Evolutionary conservation across 768 basidiomycete genomes (phyloP).

Genomic region (Coprinellus aureogranulatus): DNA sequence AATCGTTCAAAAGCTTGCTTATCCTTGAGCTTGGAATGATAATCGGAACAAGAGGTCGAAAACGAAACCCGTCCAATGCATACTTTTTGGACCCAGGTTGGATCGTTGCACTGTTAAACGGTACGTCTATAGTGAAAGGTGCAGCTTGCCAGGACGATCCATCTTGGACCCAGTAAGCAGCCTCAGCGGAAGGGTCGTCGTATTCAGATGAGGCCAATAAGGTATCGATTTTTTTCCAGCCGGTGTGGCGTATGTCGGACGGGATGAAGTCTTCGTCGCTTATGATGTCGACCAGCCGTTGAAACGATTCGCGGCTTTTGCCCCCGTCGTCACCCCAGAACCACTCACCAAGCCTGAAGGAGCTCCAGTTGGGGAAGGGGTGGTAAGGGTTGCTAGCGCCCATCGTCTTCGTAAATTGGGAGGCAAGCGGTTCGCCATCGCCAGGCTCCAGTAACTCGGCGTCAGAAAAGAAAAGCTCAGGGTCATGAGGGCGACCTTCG

Average conservation of each 20-base stretch:
- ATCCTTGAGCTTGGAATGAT: not conserved
- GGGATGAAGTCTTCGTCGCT: not conserved
- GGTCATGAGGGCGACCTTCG: not conserved
- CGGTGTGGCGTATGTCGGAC: not conserved
- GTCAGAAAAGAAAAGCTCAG: not conserved
- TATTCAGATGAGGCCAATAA: not conserved
- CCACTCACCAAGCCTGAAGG: not conserved
- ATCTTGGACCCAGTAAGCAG: not conserved
- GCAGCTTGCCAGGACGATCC: not conserved
- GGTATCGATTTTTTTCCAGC: not conserved
- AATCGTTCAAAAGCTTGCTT: constrained; percentile 2
- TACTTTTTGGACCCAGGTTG: not conserved
- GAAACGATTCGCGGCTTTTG: not conserved
- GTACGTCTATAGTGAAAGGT: not conserved
- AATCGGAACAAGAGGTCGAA: constrained; percentile 1
- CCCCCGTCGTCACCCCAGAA: not conserved
- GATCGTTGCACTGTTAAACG: not conserved
- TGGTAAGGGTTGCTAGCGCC: not conserved
- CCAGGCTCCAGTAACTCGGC: not conserved
- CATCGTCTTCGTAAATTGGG: not conserved
- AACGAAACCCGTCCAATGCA: not conserved
- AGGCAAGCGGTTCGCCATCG: not conserved
- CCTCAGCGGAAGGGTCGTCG: not conserved
- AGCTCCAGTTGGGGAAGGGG: constrained; percentile 3
- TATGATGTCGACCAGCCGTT: not conserved